phyloP scores from a whole-genome alignment of 2,329 filamentous ascomycete genomes.

The Metarhizium humberi region DNA sequence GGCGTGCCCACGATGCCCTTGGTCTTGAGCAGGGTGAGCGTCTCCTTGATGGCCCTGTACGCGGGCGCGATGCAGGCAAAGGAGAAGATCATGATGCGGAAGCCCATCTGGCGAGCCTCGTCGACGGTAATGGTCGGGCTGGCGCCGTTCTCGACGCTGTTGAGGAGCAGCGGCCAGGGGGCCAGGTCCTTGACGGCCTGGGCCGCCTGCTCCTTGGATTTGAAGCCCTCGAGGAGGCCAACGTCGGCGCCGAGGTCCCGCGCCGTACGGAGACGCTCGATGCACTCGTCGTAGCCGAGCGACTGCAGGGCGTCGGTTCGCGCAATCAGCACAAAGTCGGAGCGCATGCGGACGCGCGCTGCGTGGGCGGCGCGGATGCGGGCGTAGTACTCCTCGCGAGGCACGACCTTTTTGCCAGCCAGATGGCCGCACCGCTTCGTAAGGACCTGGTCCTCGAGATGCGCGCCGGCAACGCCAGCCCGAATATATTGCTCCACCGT shows the following conservation, averaged over 20 bases:
- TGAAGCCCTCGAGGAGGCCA: conserved; percentile 50
- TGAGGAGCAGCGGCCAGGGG: conserved; percentile 42
- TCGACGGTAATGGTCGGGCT: conserved; percentile 43
- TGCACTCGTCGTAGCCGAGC: conserved; percentile 47
- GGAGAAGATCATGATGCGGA: conserved; percentile 43
- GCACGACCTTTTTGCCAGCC: conserved; percentile 51
- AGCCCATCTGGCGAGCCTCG: conserved; percentile 46
- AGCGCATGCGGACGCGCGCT: conserved; percentile 36
- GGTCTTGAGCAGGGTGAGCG: conserved; percentile 29
- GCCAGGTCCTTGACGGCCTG: conserved; percentile 36
- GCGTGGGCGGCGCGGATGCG: conserved; percentile 47
- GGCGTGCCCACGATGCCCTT: conserved; percentile 27
- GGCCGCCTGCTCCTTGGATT: conserved; percentile 38
- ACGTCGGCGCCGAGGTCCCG: conserved; percentile 48
- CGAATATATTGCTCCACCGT: conserved; percentile 43
- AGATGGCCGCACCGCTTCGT: conserved; percentile 59
- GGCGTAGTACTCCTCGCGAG: conserved; percentile 36
- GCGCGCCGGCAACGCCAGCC: conserved; percentile 48
- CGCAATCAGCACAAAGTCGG: conserved; percentile 56
- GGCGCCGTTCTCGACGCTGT: conserved; percentile 47
- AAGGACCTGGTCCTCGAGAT: conserved; percentile 56
- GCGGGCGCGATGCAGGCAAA: conserved; percentile 36
- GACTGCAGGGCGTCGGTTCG: conserved; percentile 52
- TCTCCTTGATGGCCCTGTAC: conserved; percentile 31
- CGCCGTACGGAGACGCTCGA: conserved; percentile 40